phyloP scores from a whole-genome alignment of 2,329 filamentous ascomycete species.

The Ophiostoma piceae region DNA sequence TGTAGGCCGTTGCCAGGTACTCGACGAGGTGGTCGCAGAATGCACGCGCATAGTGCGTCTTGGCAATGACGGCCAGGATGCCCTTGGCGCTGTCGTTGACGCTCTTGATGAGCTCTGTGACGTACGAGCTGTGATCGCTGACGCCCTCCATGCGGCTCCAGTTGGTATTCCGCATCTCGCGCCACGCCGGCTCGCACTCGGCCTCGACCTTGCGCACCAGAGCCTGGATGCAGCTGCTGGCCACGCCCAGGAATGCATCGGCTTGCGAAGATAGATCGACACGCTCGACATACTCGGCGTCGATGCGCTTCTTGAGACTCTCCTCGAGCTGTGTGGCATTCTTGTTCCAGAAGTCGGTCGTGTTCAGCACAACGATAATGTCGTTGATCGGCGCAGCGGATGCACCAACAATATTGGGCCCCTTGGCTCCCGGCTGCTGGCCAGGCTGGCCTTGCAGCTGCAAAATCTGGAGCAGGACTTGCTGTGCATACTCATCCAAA shows the following conservation, averaged over 20 bases:
- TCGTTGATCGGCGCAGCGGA: conserved; percentile 48
- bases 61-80: conserved; percentile 71
- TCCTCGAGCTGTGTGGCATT: conserved; percentile 93
- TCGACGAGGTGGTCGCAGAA: conserved; percentile 97
- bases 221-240: conserved; percentile 76
- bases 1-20: conserved; percentile 70
- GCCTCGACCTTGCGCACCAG: conserved; percentile 79
- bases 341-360: conserved; percentile 92
- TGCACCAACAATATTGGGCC: not conserved
- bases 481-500: conserved; percentile 89
- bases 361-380: conserved; percentile 82
- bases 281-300: conserved; percentile 65
- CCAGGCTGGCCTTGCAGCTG: conserved; percentile 34
- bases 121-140: conserved; percentile 88
- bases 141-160: conserved; percentile 94
- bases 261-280: conserved; percentile 91
- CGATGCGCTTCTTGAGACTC: conserved; percentile 86
- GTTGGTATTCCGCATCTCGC: conserved; percentile 93
- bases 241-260: conserved; percentile 92
- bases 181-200: conserved; percentile 80
- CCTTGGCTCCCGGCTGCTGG: not conserved
- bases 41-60: conserved; percentile 88
- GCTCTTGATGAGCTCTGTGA: conserved; percentile 70
- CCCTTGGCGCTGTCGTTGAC: conserved; percentile 68
- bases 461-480: conserved; percentile 72